Base-by-base conservation (phyloP, 257 asterid genomes). In the Misopates orontium region DNA sequence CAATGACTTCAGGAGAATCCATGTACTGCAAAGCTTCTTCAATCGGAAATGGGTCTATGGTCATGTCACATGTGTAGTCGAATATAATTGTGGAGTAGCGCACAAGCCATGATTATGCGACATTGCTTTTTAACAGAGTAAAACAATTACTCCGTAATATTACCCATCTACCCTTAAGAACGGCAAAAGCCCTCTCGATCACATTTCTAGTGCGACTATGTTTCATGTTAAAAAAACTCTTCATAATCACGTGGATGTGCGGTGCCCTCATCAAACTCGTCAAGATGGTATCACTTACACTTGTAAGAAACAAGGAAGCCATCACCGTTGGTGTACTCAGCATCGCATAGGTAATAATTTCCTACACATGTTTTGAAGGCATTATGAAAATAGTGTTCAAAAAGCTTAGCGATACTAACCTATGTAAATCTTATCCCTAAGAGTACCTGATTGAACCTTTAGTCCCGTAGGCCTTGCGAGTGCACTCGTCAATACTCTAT, bases 291-390 rank as follows among this genome's bases (percentile, higher is more conserved):
- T 4, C 44, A 11, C 39, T 13, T 22, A 15, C 15, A 22, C 25
- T 57, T 63, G 23, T 21, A 63, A 5, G 68, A 57, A 0, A 57
- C 14, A 1, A 50, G 15, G 15, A 63, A 63, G 1, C 68, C 68
- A 13, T 63, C 57, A 0, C 23, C 57, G 23, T 63, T 63, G 9
- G 44, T 24, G 42, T 63, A 63, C 6, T 50, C 40, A 12, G 19
- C 50, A 32, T 65, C 70, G 20, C 70, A 51, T 4, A 65, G 47
- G 18, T 65, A 65, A 28, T 65, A 65, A 18, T 36, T 24, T 14
- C 25, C 60, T 64, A 18, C 9, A 3, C n/a, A n/a, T n/a, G n/a
- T n/a, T n/a, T n/a, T n/a, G n/a, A n/a, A n/a, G n/a, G n/a, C n/a
- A n/a, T n/a, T n/a, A n/a, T n/a, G n/a, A n/a, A n/a, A n/a, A n/a